These are phyloP conservation scores for Trichosporon sp. DNA, from an alignment of 1,284 basidiomycete genomes.

Conservation along the genomic window DNA sequence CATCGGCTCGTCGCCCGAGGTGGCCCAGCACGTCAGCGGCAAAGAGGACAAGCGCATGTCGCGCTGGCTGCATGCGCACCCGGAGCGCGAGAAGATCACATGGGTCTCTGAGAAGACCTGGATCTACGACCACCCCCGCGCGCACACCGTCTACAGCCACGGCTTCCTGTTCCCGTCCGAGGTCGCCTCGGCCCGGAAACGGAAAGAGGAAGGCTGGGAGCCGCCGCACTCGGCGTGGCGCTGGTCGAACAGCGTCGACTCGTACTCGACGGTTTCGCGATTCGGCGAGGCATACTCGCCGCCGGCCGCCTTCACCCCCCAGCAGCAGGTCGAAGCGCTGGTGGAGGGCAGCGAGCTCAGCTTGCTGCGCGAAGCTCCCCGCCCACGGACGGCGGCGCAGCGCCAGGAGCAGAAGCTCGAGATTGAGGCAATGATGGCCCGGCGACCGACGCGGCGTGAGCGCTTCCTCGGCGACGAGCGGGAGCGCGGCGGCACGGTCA, in stretches of 20 bases:
- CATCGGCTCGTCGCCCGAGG: slow-evolving; percentile 67
- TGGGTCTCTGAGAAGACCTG: slow-evolving; percentile 92
- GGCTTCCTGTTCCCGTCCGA: slow-evolving; percentile 96
- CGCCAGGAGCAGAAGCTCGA: slow-evolving; percentile 48
- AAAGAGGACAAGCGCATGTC: slow-evolving; percentile 92
- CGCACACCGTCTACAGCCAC: slow-evolving; percentile 91
- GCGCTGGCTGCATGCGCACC: slow-evolving; percentile 88
- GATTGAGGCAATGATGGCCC: slow-evolving; percentile 14
- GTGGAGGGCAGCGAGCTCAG: slow-evolving; percentile 64
- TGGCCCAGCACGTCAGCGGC: slow-evolving; percentile 67
- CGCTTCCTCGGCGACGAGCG: slow-evolving; percentile 58
- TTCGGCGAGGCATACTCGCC: slow-evolving; percentile 76
- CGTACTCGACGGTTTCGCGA: slow-evolving; percentile 78
- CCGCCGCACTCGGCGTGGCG: slow-evolving; percentile 36
- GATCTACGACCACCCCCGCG: slow-evolving; percentile 96
- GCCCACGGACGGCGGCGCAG: slow-evolving; percentile 45
- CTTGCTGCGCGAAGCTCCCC: slow-evolving; percentile 20
- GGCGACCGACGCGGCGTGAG: slow-evolving; percentile 48
- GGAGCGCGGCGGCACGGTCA: slow-evolving; percentile 79
- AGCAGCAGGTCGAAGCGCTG: slow-evolving; percentile 81
- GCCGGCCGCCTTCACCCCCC: slow-evolving; percentile 62
- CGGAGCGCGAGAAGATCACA: slow-evolving; percentile 69
- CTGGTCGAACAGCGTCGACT: slow-evolving; percentile 37
- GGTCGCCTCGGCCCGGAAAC: slow-evolving; percentile 60
- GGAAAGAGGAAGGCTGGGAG: neutral